A percentile compares a stretch with the other conserved stretches of the same genome.
Evolutionary conservation across 345 rosid species (phyloP).

Genomic region (Brassica napus): Da-Ae NC_063449.1:45995501-45996000

Average conservation of each 20-base stretch:
- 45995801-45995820: conserved; percentile 44
- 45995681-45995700: conserved; percentile 41
- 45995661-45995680: conserved; percentile 39
- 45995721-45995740: conserved; percentile 38
- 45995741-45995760: conserved; percentile 40
- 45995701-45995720: conserved; percentile 41
- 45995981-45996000: neutral
- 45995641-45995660: conserved; percentile 40
- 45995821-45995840: conserved; percentile 43
- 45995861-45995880: conserved; percentile 40
- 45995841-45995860: conserved; percentile 41
- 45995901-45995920: conserved; percentile 35
- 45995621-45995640: conserved; percentile 46
- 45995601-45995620: conserved; percentile 35
- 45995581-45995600: conserved; percentile 41
- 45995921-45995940: conserved; percentile 34
- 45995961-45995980: conserved; percentile 47
- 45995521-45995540: conserved; percentile 31
- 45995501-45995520: conserved; percentile 27
- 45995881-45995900: conserved; percentile 46
- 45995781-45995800: conserved; percentile 32
- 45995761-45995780: conserved; percentile 41
- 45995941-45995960: conserved; percentile 44
- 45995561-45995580: conserved; percentile 41
- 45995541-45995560: conserved; percentile 36